A percentile compares a stretch with the other conserved stretches of the same genome.
phyloP scores from a whole-genome alignment of 129 eudicot species.

The Logfia minima region DNA sequence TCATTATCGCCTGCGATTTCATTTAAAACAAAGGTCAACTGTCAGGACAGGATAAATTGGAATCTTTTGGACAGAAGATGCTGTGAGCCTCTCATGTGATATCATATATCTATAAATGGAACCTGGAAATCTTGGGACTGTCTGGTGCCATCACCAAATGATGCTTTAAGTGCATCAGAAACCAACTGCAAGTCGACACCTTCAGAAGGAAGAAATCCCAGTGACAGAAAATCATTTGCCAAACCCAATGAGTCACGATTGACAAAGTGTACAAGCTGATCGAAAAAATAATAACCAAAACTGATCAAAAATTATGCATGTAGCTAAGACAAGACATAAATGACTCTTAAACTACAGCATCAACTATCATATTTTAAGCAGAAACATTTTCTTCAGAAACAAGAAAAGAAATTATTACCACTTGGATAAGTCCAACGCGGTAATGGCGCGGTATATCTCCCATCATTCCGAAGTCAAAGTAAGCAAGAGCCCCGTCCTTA shows the following conservation, averaged over 20 bases:
- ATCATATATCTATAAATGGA: neutral
- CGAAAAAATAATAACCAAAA: constrained; percentile 10
- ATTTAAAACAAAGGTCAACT: constrained; percentile 15
- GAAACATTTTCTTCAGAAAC: neutral
- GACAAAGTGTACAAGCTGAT: constrained; percentile 95
- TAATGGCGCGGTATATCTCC: constrained; percentile 97
- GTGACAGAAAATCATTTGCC: constrained; percentile 94
- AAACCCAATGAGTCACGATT: constrained; percentile 93
- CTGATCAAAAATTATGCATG: neutral
- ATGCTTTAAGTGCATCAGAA: constrained; percentile 74
- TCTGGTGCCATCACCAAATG: constrained; percentile 86
- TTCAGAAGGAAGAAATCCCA: constrained; percentile 95
- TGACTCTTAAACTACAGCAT: neutral
- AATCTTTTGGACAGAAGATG: neutral
- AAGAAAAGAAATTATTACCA: constrained; percentile 45
- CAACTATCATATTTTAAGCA: neutral
- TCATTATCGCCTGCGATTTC: constrained; percentile 82
- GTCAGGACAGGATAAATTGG: neutral
- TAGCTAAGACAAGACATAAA: neutral
- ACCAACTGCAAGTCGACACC: constrained; percentile 68
- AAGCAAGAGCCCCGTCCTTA: constrained; percentile 84
- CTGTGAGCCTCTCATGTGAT: too few species aligned
- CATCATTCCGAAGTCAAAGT: constrained; percentile 99
- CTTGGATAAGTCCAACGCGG: constrained; percentile 94
- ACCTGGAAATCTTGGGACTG: constrained; percentile 98